Percentiles rank a stretch among this genome's conserved stretches.
Evolutionary conservation across 495 filamentous ascomycete genomes (phyloP).

Genomic region (Podospora pseudopauciseta): DNA sequence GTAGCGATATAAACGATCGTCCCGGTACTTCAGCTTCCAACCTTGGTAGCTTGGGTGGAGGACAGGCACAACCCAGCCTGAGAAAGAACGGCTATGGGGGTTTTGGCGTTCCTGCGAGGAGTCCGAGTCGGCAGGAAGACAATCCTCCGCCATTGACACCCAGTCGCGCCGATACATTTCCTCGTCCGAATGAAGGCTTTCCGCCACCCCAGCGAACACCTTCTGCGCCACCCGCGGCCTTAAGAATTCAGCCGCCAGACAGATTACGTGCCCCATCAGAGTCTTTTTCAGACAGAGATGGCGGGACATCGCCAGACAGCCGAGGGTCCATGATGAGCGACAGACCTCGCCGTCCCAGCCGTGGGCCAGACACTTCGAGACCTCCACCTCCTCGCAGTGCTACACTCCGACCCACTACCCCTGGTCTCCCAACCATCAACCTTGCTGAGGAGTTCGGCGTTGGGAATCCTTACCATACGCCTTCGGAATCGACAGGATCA

Average conservation of each 20-base stretch:
- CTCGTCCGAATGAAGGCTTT: slow-evolving; percentile 35
- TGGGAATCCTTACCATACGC: slow-evolving; percentile 56
- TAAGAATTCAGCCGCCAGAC: slow-evolving; percentile 28
- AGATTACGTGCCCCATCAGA: slow-evolving; percentile 35
- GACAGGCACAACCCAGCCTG: slow-evolving; percentile 36
- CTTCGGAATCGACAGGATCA: slow-evolving; percentile 65
- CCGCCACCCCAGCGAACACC: slow-evolving; percentile 44
- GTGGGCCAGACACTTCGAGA: slow-evolving; percentile 47
- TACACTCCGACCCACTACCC: slow-evolving; percentile 33
- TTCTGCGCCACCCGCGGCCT: slow-evolving; percentile 38
- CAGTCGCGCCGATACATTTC: slow-evolving; percentile 56
- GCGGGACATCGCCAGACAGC: slow-evolving; percentile 16
- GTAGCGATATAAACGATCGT: slow-evolving; percentile 25
- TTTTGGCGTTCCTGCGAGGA: slow-evolving; percentile 40
- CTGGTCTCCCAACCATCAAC: slow-evolving; percentile 42
- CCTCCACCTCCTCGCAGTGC: slow-evolving; percentile 49
- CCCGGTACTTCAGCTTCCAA: slow-evolving; percentile 44
- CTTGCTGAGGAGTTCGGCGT: slow-evolving; percentile 51
- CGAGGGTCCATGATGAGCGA: slow-evolving; percentile 24
- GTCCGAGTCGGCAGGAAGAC: slow-evolving; percentile 33
- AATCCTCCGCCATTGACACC: slow-evolving; percentile 32
- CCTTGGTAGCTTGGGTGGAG: slow-evolving; percentile 37
- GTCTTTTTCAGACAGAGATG: slow-evolving; percentile 12
- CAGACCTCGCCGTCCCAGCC: slow-evolving; percentile 40
- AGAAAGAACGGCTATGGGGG: slow-evolving; percentile 51